phyloP scores from a whole-genome alignment of 2,329 filamentous ascomycete species.

The Paramyrothecium sp. region DNA sequence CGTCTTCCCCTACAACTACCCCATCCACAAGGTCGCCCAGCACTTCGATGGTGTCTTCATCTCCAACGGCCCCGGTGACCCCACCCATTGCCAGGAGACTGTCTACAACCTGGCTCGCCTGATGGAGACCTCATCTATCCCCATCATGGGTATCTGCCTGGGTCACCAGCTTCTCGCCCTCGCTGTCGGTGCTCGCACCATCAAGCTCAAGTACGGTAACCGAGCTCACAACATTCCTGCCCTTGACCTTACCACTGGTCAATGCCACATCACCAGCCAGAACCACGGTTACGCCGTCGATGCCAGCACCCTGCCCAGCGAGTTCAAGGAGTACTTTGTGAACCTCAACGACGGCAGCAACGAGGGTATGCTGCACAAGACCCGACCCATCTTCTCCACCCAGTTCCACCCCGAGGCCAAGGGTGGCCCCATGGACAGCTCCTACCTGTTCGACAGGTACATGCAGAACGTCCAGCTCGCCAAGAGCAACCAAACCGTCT shows the following conservation, averaged over 20 bases:
- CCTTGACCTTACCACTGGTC: slow-evolving; percentile 88
- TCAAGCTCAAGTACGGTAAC: slow-evolving; percentile 99
- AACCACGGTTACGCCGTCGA: slow-evolving; percentile 98
- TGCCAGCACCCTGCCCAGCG: slow-evolving; percentile 72
- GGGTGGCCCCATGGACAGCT: slow-evolving; percentile 92
- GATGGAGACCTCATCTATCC: slow-evolving; percentile 87
- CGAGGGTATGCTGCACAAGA: slow-evolving; percentile 88
- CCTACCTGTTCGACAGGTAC: slow-evolving; percentile 96
- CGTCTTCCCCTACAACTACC: slow-evolving; percentile 94
- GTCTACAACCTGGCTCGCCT: slow-evolving; percentile 88
- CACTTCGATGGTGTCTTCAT: slow-evolving; percentile 99
- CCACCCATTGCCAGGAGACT: slow-evolving; percentile 92
- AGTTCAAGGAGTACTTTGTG: slow-evolving; percentile 98
- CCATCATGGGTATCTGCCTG: slow-evolving; percentile 96
- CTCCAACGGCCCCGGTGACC: slow-evolving; percentile 97
- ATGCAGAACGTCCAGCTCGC: slow-evolving; percentile 84
- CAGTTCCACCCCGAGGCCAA: slow-evolving; percentile 99
- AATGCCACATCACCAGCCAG: slow-evolving; percentile 98
- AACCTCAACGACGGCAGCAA: slow-evolving; percentile 98
- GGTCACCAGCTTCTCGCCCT: slow-evolving; percentile 95
- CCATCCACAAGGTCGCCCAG: slow-evolving; percentile 95
- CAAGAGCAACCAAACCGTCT: slow-evolving; percentile 77
- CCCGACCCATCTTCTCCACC: slow-evolving; percentile 94
- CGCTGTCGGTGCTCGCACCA: slow-evolving; percentile 81
- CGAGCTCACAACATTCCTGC: slow-evolving; percentile 98